Percentiles rank a stretch among this genome's conserved stretches.
Conservation (phyloP, 257 asterid species). For the Capsicum baccatum region DNA sequence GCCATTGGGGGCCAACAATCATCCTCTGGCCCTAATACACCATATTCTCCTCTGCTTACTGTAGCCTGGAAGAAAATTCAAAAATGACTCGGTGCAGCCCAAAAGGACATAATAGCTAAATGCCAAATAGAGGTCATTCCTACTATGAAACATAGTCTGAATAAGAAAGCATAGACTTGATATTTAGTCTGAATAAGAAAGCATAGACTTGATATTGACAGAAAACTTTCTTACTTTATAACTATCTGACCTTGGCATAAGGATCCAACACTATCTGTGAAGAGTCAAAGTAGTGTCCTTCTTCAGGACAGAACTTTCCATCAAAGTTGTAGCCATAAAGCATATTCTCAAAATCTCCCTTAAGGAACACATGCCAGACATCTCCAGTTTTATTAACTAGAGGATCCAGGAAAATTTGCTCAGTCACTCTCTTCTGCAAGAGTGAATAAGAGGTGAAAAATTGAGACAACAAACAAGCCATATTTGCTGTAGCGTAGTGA, state of each 20-base stretch:
- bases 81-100: neutral
- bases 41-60: slow-evolving; percentile 79
- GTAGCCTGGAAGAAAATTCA: slow-evolving; percentile 59
- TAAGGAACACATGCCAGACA: slow-evolving; percentile 88
- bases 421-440: slow-evolving; percentile 81
- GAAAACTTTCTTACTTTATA: slow-evolving; percentile 4
- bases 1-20: slow-evolving; percentile 97
- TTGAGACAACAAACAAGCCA: neutral
- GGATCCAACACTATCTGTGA: slow-evolving; percentile 83
- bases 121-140: neutral
- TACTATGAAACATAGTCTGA: neutral
- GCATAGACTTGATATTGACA: neutral
- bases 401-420: slow-evolving; percentile 71
- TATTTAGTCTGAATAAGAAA: neutral
- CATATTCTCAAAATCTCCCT: slow-evolving; percentile 82
- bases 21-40: slow-evolving; percentile 65
- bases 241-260: slow-evolving; percentile 78
- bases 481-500: neutral
- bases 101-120: neutral
- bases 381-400: slow-evolving; percentile 86
- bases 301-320: slow-evolving; percentile 80
- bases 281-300: slow-evolving; percentile 79
- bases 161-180: neutral
- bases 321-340: slow-evolving; percentile 79
- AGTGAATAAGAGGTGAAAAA: slow-evolving; percentile 21